phyloP scores from a whole-genome alignment of 345 rosid species.

The Theobroma cacao region DNA sequence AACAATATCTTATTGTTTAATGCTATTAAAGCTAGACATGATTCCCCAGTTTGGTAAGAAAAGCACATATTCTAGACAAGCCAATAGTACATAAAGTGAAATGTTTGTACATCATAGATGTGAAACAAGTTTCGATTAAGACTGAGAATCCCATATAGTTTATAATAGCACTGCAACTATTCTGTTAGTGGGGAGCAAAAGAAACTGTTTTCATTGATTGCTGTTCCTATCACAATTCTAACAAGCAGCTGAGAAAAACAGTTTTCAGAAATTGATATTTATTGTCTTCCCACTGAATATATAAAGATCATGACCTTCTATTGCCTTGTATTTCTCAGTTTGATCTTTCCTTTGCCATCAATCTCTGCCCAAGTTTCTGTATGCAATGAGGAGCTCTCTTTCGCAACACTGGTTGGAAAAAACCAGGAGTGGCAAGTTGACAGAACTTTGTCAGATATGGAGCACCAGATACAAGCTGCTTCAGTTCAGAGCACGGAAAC shows the following conservation, averaged over 20 bases:
- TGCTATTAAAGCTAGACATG: conserved; percentile 21
- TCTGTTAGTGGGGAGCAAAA: not conserved
- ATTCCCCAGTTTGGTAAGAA: conserved; percentile 30
- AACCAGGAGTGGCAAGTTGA: not conserved
- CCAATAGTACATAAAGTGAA: not conserved
- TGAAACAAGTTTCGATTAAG: not conserved
- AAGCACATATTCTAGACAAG: conserved; percentile 32
- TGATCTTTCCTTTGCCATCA: conserved; percentile 13
- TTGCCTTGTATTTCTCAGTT: conserved; percentile 19
- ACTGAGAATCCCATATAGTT: not conserved
- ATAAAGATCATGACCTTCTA: conserved; percentile 16
- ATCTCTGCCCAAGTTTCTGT: conserved; percentile 5
- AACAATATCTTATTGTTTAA: conserved; percentile 27
- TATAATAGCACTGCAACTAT: not conserved
- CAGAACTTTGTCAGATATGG: not conserved
- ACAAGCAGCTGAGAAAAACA: not conserved
- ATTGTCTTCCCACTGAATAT: not conserved
- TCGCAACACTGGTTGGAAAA: not conserved
- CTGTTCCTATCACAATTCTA: not conserved
- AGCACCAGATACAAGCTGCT: not conserved
- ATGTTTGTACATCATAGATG: not conserved
- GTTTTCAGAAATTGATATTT: not conserved
- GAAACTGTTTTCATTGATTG: conserved; percentile 7
- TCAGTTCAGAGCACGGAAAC: conserved; percentile 8
- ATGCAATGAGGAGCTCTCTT: not conserved